Percentiles rank a stretch among this genome's conserved stretches.
Conservation (phyloP, 768 basidiomycete genomes). For the Gymnopilus dilepis region DNA sequence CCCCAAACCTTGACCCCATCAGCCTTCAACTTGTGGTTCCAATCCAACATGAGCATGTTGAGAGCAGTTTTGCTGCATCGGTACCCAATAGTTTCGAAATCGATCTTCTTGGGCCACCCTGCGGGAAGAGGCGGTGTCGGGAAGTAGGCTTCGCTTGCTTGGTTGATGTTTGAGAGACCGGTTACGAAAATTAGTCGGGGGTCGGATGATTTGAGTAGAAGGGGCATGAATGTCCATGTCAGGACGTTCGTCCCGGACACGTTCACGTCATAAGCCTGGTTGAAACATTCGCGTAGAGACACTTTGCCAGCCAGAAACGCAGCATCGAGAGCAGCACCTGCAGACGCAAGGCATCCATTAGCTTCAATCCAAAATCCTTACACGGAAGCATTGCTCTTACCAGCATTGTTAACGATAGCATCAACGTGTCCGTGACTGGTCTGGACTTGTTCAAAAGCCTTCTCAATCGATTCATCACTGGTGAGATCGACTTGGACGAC, state of each 20-base stretch:
- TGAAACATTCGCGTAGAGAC: background rate
- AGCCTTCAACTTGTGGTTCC: conserved; percentile 9
- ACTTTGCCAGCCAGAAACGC: background rate
- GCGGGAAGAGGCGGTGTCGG: conserved; percentile 2
- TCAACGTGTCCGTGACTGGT: background rate
- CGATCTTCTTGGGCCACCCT: conserved; percentile 6
- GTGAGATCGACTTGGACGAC: background rate
- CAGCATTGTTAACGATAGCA: conserved; percentile 2
- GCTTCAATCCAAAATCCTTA: background rate
- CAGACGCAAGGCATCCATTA: too few species aligned
- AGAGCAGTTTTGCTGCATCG: background rate
- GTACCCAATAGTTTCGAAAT: conserved; percentile 5
- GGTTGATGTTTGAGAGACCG: conserved; percentile 2
- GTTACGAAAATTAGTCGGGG: conserved; percentile 2
- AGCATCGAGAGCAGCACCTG: background rate
- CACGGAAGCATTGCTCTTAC: background rate
- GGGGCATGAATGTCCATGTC: conserved; percentile 3
- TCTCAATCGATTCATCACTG: conserved; percentile 9
- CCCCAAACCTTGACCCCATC: conserved; percentile 6
- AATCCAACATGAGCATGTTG: conserved; percentile 6
- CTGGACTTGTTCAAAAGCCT: conserved; percentile 3
- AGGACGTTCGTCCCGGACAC: background rate
- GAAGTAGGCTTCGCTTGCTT: conserved; percentile 6
- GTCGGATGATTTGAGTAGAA: background rate
- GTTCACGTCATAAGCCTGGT: conserved; percentile 4